Evolutionary conservation across 176 grass and related monocot species (phyloP), one percentile per base, ranked within the genome.

Genomic region (Rhynchospora breviuscula): DNA sequence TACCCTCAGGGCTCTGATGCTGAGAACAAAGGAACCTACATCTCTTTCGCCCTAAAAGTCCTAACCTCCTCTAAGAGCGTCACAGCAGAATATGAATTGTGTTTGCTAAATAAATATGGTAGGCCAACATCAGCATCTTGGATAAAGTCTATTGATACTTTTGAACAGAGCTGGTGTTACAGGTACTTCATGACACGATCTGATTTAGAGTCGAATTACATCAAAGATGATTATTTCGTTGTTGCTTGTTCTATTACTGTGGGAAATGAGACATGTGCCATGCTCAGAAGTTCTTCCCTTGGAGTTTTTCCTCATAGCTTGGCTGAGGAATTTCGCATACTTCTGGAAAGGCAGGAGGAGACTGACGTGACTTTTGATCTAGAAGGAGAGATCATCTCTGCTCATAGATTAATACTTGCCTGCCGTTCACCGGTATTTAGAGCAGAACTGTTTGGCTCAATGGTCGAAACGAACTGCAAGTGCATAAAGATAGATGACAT

Each of bases 301-400:
- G 47, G 12, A 10, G 84, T 57, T 22, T 79, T 57, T 9, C 86
- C 83, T 9, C 13, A 62, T 10, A 63, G 88, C 62, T 22, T 85
- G 52, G 9, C 26, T 61, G 6, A 40, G 14, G 43, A 88, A 17
- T 67, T 91, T 35, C 14, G 52, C 0, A 19, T 6, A 54, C 25
- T 87, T 26, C 12, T 84, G 31, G 23, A 63, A 17, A 43, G 59
- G 5, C 8, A 21, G 49, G 53, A 62, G 1, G 12, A 48, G 0
- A 58, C 57, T 14, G 87, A 87, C 23, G 85, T 89, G 5, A 78
- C 81, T 31, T 89, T 92, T 66, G 1, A 49, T 40, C 85, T 89
- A 3, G 52, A 49, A 5, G 62, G 70, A 12, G 60, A 87, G 22
- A 8, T n/a, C 1, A 87, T 92, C 57, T 17, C 5, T 25, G 85